phyloP scores from a whole-genome alignment of 179 eudicot genomes.

The Spergularia azorica region DNA sequence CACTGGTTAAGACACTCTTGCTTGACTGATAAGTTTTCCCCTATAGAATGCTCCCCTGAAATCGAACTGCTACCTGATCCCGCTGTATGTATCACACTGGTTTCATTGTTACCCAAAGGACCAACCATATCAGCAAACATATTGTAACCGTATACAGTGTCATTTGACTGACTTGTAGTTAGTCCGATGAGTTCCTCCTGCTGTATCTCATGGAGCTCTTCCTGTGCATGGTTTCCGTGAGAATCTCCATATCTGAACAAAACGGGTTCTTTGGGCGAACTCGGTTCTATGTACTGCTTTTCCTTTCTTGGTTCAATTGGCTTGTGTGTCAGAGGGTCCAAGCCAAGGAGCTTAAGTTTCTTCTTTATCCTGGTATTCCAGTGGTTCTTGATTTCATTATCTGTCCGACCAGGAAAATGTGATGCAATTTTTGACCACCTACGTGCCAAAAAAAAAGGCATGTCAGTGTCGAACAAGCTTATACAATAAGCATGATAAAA shows the following conservation, averaged over 20 bases:
- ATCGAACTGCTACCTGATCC: slow-evolving; percentile 33
- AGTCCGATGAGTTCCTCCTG: not conserved
- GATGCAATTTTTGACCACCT: slow-evolving; percentile 90
- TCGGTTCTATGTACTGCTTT: not conserved
- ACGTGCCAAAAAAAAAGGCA: not conserved
- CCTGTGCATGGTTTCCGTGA: slow-evolving; percentile 9
- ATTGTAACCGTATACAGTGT: slow-evolving; percentile 14
- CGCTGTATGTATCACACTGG: not conserved
- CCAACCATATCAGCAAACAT: slow-evolving; percentile 24
- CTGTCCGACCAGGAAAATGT: slow-evolving; percentile 77
- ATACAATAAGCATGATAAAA: not conserved
- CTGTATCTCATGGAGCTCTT: slow-evolving; percentile 6
- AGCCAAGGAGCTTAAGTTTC: slow-evolving; percentile 44
- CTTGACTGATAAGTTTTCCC: slow-evolving; percentile 28
- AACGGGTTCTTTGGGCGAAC: not conserved
- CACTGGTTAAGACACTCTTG: slow-evolving; percentile 38
- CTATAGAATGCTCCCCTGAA: slow-evolving; percentile 36
- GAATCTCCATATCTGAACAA: not conserved
- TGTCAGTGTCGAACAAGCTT: not conserved
- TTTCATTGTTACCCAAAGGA: slow-evolving; percentile 28
- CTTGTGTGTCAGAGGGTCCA: slow-evolving; percentile 56
- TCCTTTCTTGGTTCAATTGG: slow-evolving; percentile 32
- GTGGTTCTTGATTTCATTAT: slow-evolving; percentile 75
- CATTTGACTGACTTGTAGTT: not conserved
- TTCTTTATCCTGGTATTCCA: slow-evolving; percentile 83